Conservation (phyloP, 1,284 basidiomycete genomes). For the Pholiota adiposa region DNA sequence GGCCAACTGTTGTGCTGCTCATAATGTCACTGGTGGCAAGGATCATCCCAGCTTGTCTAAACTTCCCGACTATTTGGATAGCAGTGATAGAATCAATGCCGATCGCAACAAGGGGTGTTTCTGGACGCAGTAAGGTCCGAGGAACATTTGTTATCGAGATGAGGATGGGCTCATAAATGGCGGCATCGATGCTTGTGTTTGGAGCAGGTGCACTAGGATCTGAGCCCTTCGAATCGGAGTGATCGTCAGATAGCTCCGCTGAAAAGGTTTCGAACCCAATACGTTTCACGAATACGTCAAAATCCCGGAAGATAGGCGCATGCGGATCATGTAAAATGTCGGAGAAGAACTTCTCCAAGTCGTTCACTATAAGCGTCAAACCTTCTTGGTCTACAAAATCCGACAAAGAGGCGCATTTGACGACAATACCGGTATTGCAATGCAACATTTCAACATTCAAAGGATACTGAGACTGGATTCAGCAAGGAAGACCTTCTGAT, state of each 20-base stretch:
- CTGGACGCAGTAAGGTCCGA: constrained; percentile 26
- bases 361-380: constrained; percentile 29
- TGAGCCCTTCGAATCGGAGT: neutral
- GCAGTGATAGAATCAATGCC: constrained; percentile 60
- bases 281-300: constrained; percentile 1
- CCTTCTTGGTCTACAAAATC: constrained; percentile 32
- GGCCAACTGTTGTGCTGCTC: constrained; percentile 40
- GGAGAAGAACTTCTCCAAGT: constrained; percentile 29
- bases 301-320: neutral
- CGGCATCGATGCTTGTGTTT: neutral
- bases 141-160: constrained; percentile 24
- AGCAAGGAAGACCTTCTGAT: neutral
- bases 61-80: constrained; percentile 47
- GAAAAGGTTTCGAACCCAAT: neutral
- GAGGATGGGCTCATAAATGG: constrained; percentile 21
- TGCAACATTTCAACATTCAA: constrained; percentile 51
- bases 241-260: neutral
- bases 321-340: constrained; percentile 6
- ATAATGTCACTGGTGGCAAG: constrained; percentile 46
- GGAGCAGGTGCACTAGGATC: neutral
- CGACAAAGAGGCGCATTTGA: constrained; percentile 42
- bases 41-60: constrained; percentile 39
- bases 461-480: constrained; percentile 40
- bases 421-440: constrained; percentile 31
- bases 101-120: constrained; percentile 42